Percentiles rank a stretch among this genome's conserved stretches.
Evolutionary conservation across 257 asterid genomes (phyloP).

Genomic region (Gardenia jasminoides): DNA sequence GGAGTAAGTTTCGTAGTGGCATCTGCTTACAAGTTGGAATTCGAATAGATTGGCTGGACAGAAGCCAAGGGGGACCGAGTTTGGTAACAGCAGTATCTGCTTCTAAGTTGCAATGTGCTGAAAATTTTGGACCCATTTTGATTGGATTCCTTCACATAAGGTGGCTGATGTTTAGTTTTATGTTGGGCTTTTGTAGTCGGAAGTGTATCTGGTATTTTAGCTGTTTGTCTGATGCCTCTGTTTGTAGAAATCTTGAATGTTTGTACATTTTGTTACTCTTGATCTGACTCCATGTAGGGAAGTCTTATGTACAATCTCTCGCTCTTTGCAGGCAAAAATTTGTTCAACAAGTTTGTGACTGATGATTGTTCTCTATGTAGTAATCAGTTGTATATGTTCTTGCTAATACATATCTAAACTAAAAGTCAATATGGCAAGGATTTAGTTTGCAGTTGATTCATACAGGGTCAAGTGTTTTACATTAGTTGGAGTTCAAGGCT

Average conservation of each 20-base stretch:
- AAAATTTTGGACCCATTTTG: neutral
- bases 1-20: no score
- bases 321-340: neutral
- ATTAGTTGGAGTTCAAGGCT: neutral
- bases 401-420: neutral
- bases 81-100: no score
- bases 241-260: constrained; percentile 4
- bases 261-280: neutral
- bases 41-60: no score
- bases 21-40: no score
- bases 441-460: neutral
- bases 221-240: neutral
- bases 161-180: neutral
- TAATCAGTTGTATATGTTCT: neutral
- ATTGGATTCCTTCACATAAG: neutral
- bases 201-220: neutral
- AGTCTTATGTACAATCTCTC: neutral
- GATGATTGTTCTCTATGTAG: neutral
- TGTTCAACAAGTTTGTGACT: neutral
- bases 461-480: neutral
- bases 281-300: neutral
- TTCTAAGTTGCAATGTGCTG: neutral
- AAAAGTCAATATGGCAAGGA: neutral
- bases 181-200: no score
- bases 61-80: no score